Percentiles rank a stretch among this genome's conserved stretches.
phyloP scores from a whole-genome alignment of 148 eudicot genomes.

The Silene conica region DNA sequence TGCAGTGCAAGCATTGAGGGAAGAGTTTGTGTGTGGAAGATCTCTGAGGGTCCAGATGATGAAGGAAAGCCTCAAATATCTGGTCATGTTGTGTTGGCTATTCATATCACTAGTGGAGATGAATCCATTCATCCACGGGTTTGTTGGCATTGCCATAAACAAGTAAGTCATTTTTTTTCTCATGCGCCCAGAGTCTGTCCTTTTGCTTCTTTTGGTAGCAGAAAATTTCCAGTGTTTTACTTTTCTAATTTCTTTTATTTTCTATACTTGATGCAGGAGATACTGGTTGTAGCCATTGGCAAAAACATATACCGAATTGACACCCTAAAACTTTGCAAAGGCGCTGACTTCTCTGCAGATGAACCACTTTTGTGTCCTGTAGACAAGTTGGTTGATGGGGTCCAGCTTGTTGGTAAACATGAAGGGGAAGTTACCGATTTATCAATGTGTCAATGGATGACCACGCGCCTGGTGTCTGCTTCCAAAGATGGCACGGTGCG shows the following conservation, averaged over 20 bases:
- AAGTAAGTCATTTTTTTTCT: conserved; percentile 41
- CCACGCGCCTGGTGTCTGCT: conserved; percentile 91
- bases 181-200: neutral
- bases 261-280: conserved; percentile 49
- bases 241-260: neutral
- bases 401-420: conserved; percentile 90
- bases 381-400: conserved; percentile 77
- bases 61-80: conserved; percentile 87
- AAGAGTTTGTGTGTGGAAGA: conserved; percentile 86
- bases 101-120: conserved; percentile 73
- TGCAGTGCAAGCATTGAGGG: conserved; percentile 97
- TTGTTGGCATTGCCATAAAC: conserved; percentile 99
- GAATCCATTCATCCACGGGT: conserved; percentile 88
- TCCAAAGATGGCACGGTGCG: conserved; percentile 95
- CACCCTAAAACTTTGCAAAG: conserved; percentile 80
- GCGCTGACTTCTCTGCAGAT: conserved; percentile 63
- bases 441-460: conserved; percentile 99
- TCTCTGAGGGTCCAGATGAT: conserved; percentile 82
- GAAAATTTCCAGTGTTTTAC: neutral
- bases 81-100: conserved; percentile 67
- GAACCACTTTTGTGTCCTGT: conserved; percentile 72
- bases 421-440: conserved; percentile 94
- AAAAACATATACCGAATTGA: conserved; percentile 65
- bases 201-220: neutral
- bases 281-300: conserved; percentile 87